Conservation (phyloP, 805 yeast species). For the Candida succiphila region DNA sequence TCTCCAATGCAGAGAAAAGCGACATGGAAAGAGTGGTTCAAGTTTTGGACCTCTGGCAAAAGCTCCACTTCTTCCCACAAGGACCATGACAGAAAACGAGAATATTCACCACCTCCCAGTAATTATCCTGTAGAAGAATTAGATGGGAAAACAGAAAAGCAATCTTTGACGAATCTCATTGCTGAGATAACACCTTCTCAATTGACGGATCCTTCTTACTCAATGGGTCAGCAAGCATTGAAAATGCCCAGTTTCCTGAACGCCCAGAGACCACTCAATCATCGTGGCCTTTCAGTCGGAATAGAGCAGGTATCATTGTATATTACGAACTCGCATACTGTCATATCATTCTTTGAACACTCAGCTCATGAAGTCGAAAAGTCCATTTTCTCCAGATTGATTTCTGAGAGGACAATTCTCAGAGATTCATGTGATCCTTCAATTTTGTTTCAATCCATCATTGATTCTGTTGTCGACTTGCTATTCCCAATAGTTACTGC, state of each 20-base stretch:
- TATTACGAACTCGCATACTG: conserved; percentile 31
- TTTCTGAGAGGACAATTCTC: conserved; percentile 34
- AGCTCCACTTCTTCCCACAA: background rate
- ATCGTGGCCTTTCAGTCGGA: conserved; percentile 34
- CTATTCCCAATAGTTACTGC: conserved; percentile 43
- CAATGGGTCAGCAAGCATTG: conserved; percentile 5
- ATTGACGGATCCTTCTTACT: conserved; percentile 23
- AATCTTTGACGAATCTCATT: conserved; percentile 12
- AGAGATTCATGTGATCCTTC: conserved; percentile 43
- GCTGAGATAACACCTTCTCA: conserved; percentile 17
- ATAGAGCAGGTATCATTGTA: conserved; percentile 48
- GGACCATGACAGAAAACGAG: background rate
- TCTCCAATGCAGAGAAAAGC: conserved; percentile 2
- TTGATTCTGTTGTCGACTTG: conserved; percentile 46
- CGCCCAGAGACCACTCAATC: conserved; percentile 32
- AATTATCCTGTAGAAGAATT: background rate
- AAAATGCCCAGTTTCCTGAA: conserved; percentile 24
- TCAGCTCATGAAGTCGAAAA: conserved; percentile 42
- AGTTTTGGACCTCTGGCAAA: background rate
- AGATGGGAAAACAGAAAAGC: background rate
- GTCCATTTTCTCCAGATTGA: conserved; percentile 39
- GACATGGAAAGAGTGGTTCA: background rate
- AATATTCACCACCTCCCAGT: background rate
- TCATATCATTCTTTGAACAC: conserved; percentile 48
- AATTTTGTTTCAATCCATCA: conserved; percentile 40